Conservation (phyloP, 768 basidiomycete species). For the Coprinopsis strossmayeri region DNA sequence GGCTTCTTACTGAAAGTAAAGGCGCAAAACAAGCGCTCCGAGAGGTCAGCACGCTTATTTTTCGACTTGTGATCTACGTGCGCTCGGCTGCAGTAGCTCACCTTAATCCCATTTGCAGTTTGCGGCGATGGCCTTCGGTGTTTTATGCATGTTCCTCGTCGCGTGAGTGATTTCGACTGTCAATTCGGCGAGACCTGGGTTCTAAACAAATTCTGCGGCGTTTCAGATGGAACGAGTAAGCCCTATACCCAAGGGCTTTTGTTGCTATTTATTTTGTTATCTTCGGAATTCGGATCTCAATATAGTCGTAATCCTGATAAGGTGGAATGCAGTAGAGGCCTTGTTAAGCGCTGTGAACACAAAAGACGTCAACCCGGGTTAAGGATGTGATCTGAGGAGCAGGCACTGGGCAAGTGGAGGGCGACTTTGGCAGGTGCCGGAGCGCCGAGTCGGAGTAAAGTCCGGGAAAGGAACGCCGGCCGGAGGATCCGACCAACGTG, state of each 20-base stretch:
- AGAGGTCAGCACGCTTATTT: constrained; percentile 51
- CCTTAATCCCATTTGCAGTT: constrained; percentile 45
- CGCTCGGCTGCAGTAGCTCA: constrained; percentile 4
- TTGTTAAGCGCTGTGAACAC: too few relatives aligned
- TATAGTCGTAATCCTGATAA: too few relatives aligned
- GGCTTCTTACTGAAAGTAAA: constrained; percentile 82
- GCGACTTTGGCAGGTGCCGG: neutral
- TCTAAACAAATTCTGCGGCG: neutral
- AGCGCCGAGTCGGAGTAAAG: constrained; percentile 3
- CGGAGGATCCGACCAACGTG: constrained; percentile 44
- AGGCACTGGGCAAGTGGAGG: neutral
- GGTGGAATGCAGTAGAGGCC: too few relatives aligned
- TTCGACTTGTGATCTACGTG: constrained; percentile 6
- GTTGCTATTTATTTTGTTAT: neutral
- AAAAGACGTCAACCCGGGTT: too few relatives aligned
- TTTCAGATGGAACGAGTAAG: constrained; percentile 15
- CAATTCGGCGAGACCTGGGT: constrained; percentile 7
- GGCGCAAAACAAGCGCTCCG: constrained; percentile 85
- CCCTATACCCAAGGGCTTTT: neutral
- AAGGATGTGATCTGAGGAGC: neutral
- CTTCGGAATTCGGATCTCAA: constrained; percentile 1
- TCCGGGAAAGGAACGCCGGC: constrained; percentile 9
- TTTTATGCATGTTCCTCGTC: constrained; percentile 86
- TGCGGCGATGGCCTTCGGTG: constrained; percentile 86
- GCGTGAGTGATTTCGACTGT: constrained; percentile 52